Evolutionary conservation across 2,329 filamentous ascomycete genomes (phyloP).

Genomic region (Neonectria faginata): DNA sequence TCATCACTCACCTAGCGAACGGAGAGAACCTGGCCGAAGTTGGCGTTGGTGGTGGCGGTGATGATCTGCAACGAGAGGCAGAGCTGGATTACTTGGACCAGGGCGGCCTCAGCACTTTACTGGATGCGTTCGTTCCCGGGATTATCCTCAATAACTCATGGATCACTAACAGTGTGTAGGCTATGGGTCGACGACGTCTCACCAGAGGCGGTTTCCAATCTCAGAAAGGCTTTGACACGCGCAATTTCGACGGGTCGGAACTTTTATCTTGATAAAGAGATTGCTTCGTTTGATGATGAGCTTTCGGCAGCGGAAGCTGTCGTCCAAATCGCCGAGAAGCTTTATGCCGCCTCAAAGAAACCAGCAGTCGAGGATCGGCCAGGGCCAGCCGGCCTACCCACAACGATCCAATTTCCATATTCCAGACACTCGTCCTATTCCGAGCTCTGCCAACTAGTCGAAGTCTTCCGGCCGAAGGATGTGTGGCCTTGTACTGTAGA

Average conservation of each 20-base stretch:
- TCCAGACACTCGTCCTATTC: conserved; percentile 89
- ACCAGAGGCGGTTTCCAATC: conserved; percentile 13
- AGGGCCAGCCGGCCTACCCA: conserved; percentile 49
- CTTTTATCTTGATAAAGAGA: conserved; percentile 43
- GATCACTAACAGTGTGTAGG: conserved; percentile 26
- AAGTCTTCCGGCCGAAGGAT: conserved; percentile 77
- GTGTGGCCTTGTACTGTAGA: conserved; percentile 86
- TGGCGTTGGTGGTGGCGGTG: conserved; percentile 82
- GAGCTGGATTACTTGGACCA: conserved; percentile 72
- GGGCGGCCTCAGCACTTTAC: conserved; percentile 64
- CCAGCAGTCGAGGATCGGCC: neutral
- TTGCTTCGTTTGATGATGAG: conserved; percentile 31
- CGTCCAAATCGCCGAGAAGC: conserved; percentile 29
- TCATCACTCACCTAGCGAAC: conserved; percentile 72
- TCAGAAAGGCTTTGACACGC: conserved; percentile 33
- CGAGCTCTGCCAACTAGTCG: conserved; percentile 79
- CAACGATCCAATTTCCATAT: conserved; percentile 77
- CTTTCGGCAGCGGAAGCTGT: conserved; percentile 30
- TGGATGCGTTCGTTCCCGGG: conserved; percentile 49
- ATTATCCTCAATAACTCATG: neutral
- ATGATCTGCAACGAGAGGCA: conserved; percentile 76
- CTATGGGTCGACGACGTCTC: conserved; percentile 29
- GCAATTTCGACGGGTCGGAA: conserved; percentile 40
- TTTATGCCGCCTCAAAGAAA: conserved; percentile 14
- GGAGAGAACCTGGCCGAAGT: conserved; percentile 77